phyloP scores from a whole-genome alignment of 768 basidiomycete genomes.

The Hortiboletus flavorubellus region DNA sequence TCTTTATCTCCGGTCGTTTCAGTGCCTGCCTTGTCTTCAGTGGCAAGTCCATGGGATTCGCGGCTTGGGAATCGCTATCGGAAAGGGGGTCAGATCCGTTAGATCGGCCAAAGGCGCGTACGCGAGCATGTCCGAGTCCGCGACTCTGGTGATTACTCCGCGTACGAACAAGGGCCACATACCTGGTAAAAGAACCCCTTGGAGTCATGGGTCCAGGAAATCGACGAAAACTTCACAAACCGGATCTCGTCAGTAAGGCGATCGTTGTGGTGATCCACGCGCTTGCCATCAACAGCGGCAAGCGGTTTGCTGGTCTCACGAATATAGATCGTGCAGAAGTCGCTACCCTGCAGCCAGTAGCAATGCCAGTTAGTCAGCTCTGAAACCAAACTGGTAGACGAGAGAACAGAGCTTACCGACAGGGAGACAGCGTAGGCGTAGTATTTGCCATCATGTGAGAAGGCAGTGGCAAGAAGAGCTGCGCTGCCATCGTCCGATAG shows the following conservation, averaged over 20 bases:
- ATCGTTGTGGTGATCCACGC: slow-evolving; percentile 43
- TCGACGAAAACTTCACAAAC: slow-evolving; percentile 72
- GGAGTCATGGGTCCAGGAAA: slow-evolving; percentile 74
- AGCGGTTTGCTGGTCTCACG: slow-evolving; percentile 62
- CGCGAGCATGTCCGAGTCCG: background rate
- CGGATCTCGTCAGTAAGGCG: slow-evolving; percentile 65
- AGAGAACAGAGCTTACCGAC: slow-evolving; percentile 45
- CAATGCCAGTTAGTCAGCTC: background rate
- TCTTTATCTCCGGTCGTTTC: slow-evolving; percentile 61
- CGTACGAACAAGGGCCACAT: slow-evolving; percentile 4
- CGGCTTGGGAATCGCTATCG: slow-evolving; percentile 55
- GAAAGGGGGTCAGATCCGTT: slow-evolving; percentile 2
- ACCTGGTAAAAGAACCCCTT: slow-evolving; percentile 85
- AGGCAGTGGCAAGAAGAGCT: slow-evolving; percentile 53
- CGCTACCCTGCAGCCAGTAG: slow-evolving; percentile 54
- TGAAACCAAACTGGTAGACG: background rate
- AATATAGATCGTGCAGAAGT: slow-evolving; percentile 66
- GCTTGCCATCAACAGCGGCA: slow-evolving; percentile 36
- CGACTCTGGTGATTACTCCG: background rate
- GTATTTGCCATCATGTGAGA: slow-evolving; percentile 64
- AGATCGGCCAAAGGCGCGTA: background rate
- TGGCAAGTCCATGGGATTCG: slow-evolving; percentile 41
- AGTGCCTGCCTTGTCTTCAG: slow-evolving; percentile 52
- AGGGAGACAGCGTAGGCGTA: slow-evolving; percentile 76
- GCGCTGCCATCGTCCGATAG: slow-evolving; percentile 72